Percentiles rank a stretch among this genome's conserved stretches.
Conservation (phyloP, 306 rosid species). For the Prunus mira region DNA sequence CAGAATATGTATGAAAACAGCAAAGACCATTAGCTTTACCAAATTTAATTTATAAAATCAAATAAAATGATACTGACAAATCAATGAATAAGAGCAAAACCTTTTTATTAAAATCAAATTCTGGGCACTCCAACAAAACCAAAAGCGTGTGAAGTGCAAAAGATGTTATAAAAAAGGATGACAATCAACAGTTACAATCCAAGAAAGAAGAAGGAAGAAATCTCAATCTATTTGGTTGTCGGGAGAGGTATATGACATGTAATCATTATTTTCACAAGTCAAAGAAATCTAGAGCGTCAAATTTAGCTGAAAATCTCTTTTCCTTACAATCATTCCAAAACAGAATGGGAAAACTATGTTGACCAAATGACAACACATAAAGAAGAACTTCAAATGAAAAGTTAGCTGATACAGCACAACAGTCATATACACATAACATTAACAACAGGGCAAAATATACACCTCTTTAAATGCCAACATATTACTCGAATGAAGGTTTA, state of each 20-base stretch:
- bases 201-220: not conserved
- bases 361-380: not conserved
- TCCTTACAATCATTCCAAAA: not conserved
- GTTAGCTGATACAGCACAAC: not conserved
- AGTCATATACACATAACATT: not conserved
- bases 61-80: too few species aligned
- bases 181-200: not conserved
- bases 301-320: not conserved
- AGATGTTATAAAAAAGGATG: not conserved
- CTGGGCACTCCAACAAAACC: not conserved
- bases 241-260: not conserved
- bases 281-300: not conserved
- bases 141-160: not conserved
- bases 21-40: too few species aligned
- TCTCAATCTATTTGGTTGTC: not conserved
- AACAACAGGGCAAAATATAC: not conserved
- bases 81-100: not conserved
- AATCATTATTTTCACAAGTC: not conserved
- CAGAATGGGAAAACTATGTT: not conserved
- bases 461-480: conserved; percentile 56
- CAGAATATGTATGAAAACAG: too few species aligned
- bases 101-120: too few species aligned
- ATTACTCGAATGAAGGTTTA: conserved; percentile 48
- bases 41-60: too few species aligned
- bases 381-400: not conserved